These are phyloP conservation scores for Nitzschia sp. DNA, from an alignment of 108 stramenopile species.

Conservation along the genomic window DNA sequence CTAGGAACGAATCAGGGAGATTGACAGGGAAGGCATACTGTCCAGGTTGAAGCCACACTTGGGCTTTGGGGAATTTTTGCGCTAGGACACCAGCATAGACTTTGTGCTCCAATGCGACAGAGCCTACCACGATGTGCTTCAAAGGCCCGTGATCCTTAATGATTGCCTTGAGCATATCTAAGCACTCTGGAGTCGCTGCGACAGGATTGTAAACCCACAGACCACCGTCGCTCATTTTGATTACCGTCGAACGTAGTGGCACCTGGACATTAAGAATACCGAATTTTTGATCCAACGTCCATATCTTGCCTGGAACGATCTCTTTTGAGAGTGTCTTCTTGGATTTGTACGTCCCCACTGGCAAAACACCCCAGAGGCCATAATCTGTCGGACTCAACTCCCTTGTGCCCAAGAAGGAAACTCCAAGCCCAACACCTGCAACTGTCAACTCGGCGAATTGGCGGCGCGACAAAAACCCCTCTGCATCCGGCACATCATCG, in stretches of 20 bases:
- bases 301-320: conserved; percentile 75
- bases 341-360: conserved; percentile 88
- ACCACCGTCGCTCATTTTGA: conserved; percentile 73
- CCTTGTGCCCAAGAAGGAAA: conserved; percentile 63
- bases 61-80: conserved; percentile 78
- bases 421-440: conserved; percentile 59
- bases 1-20: conserved; percentile 79
- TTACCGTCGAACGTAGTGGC: conserved; percentile 85
- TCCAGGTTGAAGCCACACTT: conserved; percentile 84
- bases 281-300: conserved; percentile 95
- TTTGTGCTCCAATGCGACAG: conserved; percentile 94
- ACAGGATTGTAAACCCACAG: conserved; percentile 91
- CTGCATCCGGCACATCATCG: background rate
- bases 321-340: conserved; percentile 83
- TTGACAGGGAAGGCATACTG: conserved; percentile 86
- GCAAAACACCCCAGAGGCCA: conserved; percentile 87
- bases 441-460: conserved; percentile 58
- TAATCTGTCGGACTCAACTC: conserved; percentile 78
- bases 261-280: conserved; percentile 95
- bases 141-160: conserved; percentile 75
- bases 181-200: conserved; percentile 84
- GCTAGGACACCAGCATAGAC: conserved; percentile 89
- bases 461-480: conserved; percentile 43
- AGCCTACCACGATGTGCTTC: conserved; percentile 88
- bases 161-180: conserved; percentile 58